Percentiles rank a stretch among this genome's conserved stretches.
Conservation (phyloP, 345 rosid genomes). For the Sonneratia caseolaris region DNA sequence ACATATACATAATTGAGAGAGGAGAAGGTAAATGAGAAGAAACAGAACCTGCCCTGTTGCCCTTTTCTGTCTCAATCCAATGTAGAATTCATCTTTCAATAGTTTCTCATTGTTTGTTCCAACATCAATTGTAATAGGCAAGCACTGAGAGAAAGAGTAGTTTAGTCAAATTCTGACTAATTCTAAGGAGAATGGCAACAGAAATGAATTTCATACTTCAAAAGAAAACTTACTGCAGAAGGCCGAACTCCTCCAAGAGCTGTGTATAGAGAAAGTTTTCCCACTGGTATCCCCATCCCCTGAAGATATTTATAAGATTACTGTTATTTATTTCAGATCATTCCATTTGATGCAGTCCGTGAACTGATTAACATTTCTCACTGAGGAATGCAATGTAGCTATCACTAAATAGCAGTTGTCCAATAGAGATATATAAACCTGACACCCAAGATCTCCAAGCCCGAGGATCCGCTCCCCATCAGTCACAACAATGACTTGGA, state of each 20-base stretch:
- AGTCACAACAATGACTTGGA: conserved; percentile 92
- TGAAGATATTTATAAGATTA: conserved; percentile 14
- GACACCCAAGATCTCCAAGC: conserved; percentile 96
- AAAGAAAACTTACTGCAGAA: conserved; percentile 61
- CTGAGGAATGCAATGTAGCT: neutral
- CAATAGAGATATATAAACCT: conserved; percentile 28
- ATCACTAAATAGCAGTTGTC: neutral
- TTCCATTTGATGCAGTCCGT: neutral
- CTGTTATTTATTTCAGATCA: neutral
- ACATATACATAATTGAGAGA: neutral
- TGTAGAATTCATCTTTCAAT: conserved; percentile 87
- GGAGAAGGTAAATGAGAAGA: neutral
- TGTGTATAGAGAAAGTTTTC: conserved; percentile 21
- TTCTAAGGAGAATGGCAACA: neutral
- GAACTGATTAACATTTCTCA: neutral
- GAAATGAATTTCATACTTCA: neutral
- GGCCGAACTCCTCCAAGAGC: conserved; percentile 98
- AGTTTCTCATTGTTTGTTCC: conserved; percentile 91
- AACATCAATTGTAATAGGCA: conserved; percentile 94
- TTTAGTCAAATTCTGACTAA: neutral
- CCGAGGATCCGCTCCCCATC: conserved; percentile 97
- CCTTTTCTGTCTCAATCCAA: conserved; percentile 89
- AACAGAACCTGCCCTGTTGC: conserved; percentile 79
- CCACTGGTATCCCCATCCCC: conserved; percentile 99
- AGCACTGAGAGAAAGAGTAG: conserved; percentile 40